Base-by-base conservation (phyloP, 1,139 yeast genomes). In the Taphrina confusa region DNA sequence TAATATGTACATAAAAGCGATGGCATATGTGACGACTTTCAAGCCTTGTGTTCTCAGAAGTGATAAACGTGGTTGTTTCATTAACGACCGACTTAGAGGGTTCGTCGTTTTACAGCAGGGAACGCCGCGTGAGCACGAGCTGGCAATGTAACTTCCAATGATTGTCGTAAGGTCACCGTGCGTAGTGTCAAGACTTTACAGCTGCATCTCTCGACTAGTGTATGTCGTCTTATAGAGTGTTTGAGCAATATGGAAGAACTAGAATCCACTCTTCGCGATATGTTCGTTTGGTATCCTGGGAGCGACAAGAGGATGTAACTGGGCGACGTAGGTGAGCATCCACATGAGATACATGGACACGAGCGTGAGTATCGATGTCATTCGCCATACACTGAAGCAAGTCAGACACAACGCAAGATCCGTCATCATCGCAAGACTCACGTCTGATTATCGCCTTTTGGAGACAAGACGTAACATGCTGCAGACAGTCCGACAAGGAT, bases 321-420 rank as follows among this genome's bases (percentile, higher is more conserved):
- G 92, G 33, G 84, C 82, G 66, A 83, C 74, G 68, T 82, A 82
- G 11, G 87, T 83, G 69, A 82, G 80, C 45, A 87, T 86, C 87
- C 87, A 81, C 84, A 81, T 80, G 70, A 81, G 76, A 68, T 73
- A 46, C 40, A 50, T 39, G 14, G 51, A 40, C 11, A 64, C 83
- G 70, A 91, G 73, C 2, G 91, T 82, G 66, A 91, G 78, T 60
- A 85, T 84, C 52, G 90, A 82, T 11, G 96, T 87, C 60, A 95
- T 87, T 75, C 97, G 82, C 94, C 95, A 90, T 47, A 91, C 97
- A 33, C 85, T 81, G 39, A 5, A 2, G 14, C 25, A 18, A 34
- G n/a, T 18, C 8, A 36, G 14, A 36, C 18, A 16, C n/a, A n/a
- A n/a, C n/a, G n/a, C n/a, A n/a, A n/a, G n/a, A n/a, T n/a, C n/a